Evolutionary conservation across 1,284 basidiomycete species (phyloP), one percentile per base, ranked within the genome.

Genomic region (Binderoboletus segoi): DNA sequence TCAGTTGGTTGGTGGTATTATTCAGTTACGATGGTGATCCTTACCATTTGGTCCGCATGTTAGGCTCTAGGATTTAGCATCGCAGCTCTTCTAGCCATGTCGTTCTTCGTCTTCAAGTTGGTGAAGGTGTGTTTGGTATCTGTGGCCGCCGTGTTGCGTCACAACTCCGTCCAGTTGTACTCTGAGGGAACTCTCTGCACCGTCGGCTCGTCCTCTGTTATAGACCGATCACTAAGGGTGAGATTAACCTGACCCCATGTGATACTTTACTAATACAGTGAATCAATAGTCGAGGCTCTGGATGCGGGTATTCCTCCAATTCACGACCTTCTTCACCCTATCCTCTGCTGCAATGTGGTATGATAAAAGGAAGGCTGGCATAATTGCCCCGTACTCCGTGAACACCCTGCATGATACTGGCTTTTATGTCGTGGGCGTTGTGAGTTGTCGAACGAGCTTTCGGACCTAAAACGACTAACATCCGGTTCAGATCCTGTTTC

Each of bases 311-410:
- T 70, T 69, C 50, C 65, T 84, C 15, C 82, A 85, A 48, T 72
- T 85, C 11, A 71, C 81, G 2, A 69, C 74, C 10, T 85, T 85
- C 67, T 83, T 84, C 63, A 72, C 75, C 7, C 56, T 84, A 15
- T 75, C 78, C 3, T 76, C 79, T 20, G 73, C 78, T 10, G 77
- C 70, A 1, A 69, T 84, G 53, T 85, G 83, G 82, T 74, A 83
- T 35, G 75, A 79, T 60, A 81, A 82, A 65, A 73, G 83, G 4
- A 75, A 71, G 41, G 68, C 68, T 32, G 73, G 74, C 2, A 59
- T 67, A 23, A 67, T 78, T 32, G 66, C 68, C 24, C 47, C 50
- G 11, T 60, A 77, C 37, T 70, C 75, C 4, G 57, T 64, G 4
- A 74, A 78, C 37, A 62, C 59, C 21, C 37, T 79, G 13, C 82